Percentiles rank a stretch among this genome's conserved stretches.
phyloP scores from a whole-genome alignment of 805 yeast genomes.

The Cephaloascus fragrans region DNA sequence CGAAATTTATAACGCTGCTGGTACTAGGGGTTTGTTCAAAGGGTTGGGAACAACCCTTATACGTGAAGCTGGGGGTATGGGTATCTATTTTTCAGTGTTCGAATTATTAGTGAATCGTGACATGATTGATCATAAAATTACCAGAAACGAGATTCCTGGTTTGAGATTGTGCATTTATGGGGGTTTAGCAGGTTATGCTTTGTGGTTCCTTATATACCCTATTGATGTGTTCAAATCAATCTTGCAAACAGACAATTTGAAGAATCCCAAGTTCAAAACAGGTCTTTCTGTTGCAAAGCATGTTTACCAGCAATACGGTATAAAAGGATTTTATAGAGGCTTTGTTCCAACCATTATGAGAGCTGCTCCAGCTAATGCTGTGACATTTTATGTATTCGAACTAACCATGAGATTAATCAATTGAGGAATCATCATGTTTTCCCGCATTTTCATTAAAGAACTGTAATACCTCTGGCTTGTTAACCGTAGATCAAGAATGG shows the following conservation, averaged over 20 bases:
- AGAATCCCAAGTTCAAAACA: constrained; percentile 48
- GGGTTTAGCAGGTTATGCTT: constrained; percentile 81
- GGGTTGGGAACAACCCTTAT: constrained; percentile 77
- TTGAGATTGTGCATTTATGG: constrained; percentile 84
- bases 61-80: constrained; percentile 85
- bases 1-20: constrained; percentile 44
- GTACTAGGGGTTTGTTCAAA: constrained; percentile 57
- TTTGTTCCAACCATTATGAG: constrained; percentile 87
- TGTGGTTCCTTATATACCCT: constrained; percentile 85
- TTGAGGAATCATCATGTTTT: too few relatives aligned
- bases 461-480: too few relatives aligned
- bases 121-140: constrained; percentile 30
- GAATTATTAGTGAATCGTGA: constrained; percentile 78
- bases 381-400: constrained; percentile 92
- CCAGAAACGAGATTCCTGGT: constrained; percentile 73
- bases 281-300: constrained; percentile 49
- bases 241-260: constrained; percentile 58
- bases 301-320: constrained; percentile 49
- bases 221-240: constrained; percentile 86
- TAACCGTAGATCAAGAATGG: too few relatives aligned
- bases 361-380: constrained; percentile 98
- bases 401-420: constrained; percentile 63
- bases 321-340: constrained; percentile 80
- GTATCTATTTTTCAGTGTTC: constrained; percentile 80
- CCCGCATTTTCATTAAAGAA: too few relatives aligned